phyloP scores from a whole-genome alignment of 768 basidiomycete species.

The Suillus subluteus region DNA sequence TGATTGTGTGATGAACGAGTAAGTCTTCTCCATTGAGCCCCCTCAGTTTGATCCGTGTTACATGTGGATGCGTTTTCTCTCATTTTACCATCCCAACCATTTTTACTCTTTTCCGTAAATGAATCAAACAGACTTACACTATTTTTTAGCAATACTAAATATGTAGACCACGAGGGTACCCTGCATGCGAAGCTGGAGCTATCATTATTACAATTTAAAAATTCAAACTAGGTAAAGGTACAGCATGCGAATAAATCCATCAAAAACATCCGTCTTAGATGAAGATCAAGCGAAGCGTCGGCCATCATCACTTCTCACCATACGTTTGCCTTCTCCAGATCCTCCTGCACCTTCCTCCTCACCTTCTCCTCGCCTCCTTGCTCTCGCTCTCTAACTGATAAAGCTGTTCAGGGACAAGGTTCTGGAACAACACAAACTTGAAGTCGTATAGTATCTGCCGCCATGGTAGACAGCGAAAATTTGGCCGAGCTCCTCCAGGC shows the following conservation, averaged over 20 bases:
- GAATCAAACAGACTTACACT: not conserved
- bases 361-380: conserved; percentile 17
- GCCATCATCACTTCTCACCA: not conserved
- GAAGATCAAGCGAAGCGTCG: not conserved
- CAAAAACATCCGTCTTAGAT: not conserved
- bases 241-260: not conserved
- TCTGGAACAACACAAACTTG: conserved; percentile 45
- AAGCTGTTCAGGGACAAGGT: conserved; percentile 33
- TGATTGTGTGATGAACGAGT: no score
- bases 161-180: no score
- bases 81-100: not conserved
- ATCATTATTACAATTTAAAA: no score
- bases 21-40: no score
- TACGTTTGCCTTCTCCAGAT: conserved; percentile 9
- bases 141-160: no score
- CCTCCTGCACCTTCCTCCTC: conserved; percentile 9
- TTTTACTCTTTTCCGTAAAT: not conserved
- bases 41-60: no score
- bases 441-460: conserved; percentile 55
- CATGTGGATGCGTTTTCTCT: not conserved
- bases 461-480: conserved; percentile 59
- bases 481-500: conserved; percentile 56
- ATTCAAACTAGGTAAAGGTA: no score
- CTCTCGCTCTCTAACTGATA: conserved; percentile 46
- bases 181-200: no score